These are phyloP conservation scores for Metschnikowia picachoensis DNA, from an alignment of 805 yeast genomes.

Conservation along the genomic window DNA sequence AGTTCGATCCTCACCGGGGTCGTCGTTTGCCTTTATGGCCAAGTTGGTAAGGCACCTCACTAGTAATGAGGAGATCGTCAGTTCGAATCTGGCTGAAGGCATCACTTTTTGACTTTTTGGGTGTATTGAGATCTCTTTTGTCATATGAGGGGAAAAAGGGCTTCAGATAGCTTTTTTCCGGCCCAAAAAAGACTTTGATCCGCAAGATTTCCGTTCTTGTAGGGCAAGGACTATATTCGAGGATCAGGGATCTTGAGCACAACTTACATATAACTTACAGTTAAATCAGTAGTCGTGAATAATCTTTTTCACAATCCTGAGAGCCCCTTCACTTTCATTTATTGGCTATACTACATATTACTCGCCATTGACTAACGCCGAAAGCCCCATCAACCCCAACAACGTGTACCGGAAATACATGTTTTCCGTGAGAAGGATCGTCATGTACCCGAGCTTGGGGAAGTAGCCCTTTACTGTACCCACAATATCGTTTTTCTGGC, in stretches of 20 bases:
- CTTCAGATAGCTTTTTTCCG: no score
- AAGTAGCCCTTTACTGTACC: constrained; percentile 93
- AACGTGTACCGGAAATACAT: constrained; percentile 75
- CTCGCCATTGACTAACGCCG: constrained; percentile 51
- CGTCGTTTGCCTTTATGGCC: constrained; percentile 22
- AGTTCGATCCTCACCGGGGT: constrained; percentile 38
- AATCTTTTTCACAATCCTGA: no score
- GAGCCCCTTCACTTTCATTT: no score
- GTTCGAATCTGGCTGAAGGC: constrained; percentile 24
- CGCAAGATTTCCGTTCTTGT: no score
- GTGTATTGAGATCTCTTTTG: no score
- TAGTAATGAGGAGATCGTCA: constrained; percentile 41
- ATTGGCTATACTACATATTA: not conserved
- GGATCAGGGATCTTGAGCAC: no score
- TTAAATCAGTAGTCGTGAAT: no score
- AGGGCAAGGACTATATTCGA: no score
- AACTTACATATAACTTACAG: no score
- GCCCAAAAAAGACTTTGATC: not conserved
- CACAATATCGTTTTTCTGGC: constrained; percentile 71
- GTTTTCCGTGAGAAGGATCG: constrained; percentile 88
- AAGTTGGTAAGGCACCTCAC: constrained; percentile 40
- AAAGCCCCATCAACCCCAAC: constrained; percentile 68
- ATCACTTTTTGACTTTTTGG: constrained; percentile 15
- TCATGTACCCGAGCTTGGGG: constrained; percentile 86
- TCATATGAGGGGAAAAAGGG: not conserved